Conservation (phyloP, 768 basidiomycete genomes). For the Epithele typhae region DNA sequence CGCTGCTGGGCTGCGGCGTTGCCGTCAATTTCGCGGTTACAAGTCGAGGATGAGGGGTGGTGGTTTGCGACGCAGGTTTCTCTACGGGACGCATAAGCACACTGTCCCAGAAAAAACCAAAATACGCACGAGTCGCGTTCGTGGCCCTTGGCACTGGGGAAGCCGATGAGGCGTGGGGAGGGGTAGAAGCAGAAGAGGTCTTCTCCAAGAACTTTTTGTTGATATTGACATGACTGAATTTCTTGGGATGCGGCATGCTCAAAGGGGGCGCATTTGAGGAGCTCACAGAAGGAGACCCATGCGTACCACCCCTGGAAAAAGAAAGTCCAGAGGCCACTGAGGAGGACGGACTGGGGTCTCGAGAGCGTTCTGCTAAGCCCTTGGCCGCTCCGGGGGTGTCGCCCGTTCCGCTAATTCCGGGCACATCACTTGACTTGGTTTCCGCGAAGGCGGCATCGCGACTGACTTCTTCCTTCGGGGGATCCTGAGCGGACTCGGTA, state of each 20-base stretch:
- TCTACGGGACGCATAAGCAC: conserved; percentile 31
- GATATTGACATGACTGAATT: conserved; percentile 86
- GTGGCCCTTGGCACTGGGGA: conserved; percentile 46
- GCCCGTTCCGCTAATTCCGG: no score
- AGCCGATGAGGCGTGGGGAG: conserved; percentile 40
- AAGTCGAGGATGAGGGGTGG: conserved; percentile 69
- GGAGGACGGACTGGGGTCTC: conserved; percentile 19
- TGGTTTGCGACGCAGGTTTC: conserved; percentile 51
- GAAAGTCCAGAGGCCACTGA: conserved; percentile 15
- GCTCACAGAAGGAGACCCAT: conserved; percentile 11
- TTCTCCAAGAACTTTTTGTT: conserved; percentile 97
- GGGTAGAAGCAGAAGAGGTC: conserved; percentile 58
- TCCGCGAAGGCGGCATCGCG: not conserved
- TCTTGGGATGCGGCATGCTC: conserved; percentile 61
- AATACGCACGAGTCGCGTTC: conserved; percentile 46
- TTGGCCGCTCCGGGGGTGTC: conserved; percentile 4
- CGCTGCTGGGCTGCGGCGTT: conserved; percentile 49
- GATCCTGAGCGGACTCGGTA: conserved; percentile 49
- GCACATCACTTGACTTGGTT: not conserved
- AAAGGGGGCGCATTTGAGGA: conserved; percentile 12
- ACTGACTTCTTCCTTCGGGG: conserved; percentile 18
- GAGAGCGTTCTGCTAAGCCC: conserved; percentile 6
- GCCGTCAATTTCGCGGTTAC: conserved; percentile 86
- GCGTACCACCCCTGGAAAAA: conserved; percentile 11
- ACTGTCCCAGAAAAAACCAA: not conserved